Conservation (phyloP, 176 grass and related monocot genomes). For the Oryza coarctata region DNA sequence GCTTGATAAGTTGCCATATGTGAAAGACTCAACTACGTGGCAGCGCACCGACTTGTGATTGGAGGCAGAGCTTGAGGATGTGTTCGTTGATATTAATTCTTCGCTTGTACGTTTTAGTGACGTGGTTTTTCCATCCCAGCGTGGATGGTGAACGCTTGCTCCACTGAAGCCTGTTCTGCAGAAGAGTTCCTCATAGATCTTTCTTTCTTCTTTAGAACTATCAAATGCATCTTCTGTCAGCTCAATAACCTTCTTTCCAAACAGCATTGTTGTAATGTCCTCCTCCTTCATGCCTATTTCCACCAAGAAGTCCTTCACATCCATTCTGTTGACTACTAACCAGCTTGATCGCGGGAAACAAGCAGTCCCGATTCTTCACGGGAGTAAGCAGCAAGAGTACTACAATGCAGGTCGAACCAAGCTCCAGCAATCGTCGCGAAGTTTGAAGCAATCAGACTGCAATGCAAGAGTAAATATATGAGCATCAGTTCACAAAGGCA, state of each 20-base stretch:
- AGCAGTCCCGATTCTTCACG: slow-evolving; percentile 2
- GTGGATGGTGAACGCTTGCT: neutral
- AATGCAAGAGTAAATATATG: slow-evolving; percentile 12
- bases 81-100: neutral
- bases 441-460: slow-evolving; percentile 16
- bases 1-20: slow-evolving; percentile 60
- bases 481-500: neutral
- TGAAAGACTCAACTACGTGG: slow-evolving; percentile 68
- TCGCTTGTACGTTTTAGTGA: slow-evolving; percentile 5
- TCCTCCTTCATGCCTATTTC: slow-evolving; percentile 72
- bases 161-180: neutral
- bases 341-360: neutral
- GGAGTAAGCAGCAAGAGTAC: neutral
- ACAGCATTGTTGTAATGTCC: slow-evolving; percentile 60
- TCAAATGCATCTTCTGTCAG: slow-evolving; percentile 51
- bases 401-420: neutral
- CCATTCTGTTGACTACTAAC: slow-evolving; percentile 42
- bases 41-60: slow-evolving; percentile 1
- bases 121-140: neutral
- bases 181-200: slow-evolving; percentile 59
- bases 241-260: slow-evolving; percentile 45
- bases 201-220: slow-evolving; percentile 44
- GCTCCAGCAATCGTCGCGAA: neutral
- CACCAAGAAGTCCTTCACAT: slow-evolving; percentile 34
- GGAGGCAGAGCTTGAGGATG: slow-evolving; percentile 15